phyloP scores from a whole-genome alignment of 306 rosid genomes.

The Hippophae tibetana region DNA sequence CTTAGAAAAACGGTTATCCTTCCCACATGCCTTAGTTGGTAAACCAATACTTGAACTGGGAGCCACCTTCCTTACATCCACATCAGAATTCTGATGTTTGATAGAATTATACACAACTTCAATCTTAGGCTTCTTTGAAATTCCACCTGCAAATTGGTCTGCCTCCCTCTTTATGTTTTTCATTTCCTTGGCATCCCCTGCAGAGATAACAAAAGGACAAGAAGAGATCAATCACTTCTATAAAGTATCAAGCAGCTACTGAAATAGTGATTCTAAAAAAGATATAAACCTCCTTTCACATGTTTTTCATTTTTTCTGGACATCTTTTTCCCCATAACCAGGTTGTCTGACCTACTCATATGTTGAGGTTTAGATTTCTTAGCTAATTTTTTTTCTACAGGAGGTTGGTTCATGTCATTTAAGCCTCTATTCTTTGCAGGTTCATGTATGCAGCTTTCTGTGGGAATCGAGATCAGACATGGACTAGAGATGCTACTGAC shows the following conservation, averaged over 20 bases:
- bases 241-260: not conserved
- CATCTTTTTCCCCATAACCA: constrained; percentile 29
- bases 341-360: constrained; percentile 22
- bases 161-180: constrained; percentile 40
- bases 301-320: constrained; percentile 37
- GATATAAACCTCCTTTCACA: constrained; percentile 35
- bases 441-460: constrained; percentile 28
- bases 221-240: constrained; percentile 3
- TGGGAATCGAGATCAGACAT: not conserved
- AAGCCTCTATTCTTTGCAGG: constrained; percentile 32
- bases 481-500: constrained; percentile 25
- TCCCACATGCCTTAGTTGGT: constrained; percentile 28
- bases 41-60: constrained; percentile 26
- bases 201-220: constrained; percentile 6
- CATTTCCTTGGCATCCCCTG: constrained; percentile 39
- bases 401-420: constrained; percentile 36
- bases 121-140: constrained; percentile 40
- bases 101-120: constrained; percentile 22
- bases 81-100: constrained; percentile 27
- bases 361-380: constrained; percentile 34
- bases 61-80: constrained; percentile 28
- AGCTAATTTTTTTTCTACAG: constrained; percentile 24
- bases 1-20: constrained; percentile 34
- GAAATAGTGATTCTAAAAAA: constrained; percentile 14
- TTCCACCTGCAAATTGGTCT: constrained; percentile 35